These are phyloP conservation scores for Boletales sp. DNA, from an alignment of 768 basidiomycete genomes.

Conservation along the genomic window DNA sequence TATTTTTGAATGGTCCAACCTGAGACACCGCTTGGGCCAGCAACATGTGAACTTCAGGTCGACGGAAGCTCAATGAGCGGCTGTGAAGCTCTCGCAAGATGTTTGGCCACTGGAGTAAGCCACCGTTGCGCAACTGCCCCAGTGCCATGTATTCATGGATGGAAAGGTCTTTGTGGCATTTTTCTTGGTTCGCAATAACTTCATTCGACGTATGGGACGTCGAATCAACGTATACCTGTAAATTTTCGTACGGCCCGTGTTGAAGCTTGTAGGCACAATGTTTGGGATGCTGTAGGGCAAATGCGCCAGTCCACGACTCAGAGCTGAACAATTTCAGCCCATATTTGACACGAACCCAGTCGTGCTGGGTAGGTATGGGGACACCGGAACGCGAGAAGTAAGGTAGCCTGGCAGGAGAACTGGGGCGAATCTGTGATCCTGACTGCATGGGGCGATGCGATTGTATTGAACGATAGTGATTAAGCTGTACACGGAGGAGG, in stretches of 20 bases:
- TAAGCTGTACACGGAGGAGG: background rate
- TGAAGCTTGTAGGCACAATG: conserved; percentile 33
- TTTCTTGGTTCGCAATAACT: conserved; percentile 37
- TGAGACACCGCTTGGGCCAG: conserved; percentile 43
- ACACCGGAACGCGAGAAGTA: too few relatives aligned
- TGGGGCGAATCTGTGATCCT: conserved; percentile 32
- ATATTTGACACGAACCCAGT: conserved; percentile 27
- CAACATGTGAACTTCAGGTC: conserved; percentile 38
- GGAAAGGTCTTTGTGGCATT: conserved; percentile 37
- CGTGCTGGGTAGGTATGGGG: conserved; percentile 13
- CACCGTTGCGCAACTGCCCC: conserved; percentile 42
- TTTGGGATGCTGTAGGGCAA: conserved; percentile 11
- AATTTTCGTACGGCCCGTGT: conserved; percentile 27
- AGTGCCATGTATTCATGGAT: conserved; percentile 45
- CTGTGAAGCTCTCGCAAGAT: conserved; percentile 40
- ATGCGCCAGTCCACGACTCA: conserved; percentile 13
- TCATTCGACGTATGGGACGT: conserved; percentile 40
- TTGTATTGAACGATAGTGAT: background rate
- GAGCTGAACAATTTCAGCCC: conserved; percentile 28
- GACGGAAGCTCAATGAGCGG: conserved; percentile 34
- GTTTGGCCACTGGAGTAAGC: conserved; percentile 48
- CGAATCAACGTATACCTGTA: conserved; percentile 35
- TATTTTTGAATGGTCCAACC: conserved; percentile 28
- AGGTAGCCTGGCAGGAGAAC: conserved; percentile 25
- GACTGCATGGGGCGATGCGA: background rate